Base-by-base conservation (phyloP, 1,139 yeast genomes). In the Debaryomyces udenii region DNA sequence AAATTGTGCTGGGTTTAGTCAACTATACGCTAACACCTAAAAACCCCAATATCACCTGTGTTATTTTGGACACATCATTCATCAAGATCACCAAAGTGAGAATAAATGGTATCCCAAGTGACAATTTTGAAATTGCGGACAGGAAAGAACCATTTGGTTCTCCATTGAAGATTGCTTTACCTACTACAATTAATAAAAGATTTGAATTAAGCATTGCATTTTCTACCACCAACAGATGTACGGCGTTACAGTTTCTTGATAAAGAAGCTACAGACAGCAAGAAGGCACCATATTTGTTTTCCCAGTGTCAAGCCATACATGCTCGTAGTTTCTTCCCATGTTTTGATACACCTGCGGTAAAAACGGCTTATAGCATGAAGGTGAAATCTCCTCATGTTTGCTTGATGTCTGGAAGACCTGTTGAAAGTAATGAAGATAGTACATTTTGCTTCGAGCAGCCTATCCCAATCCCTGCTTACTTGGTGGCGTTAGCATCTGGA, bases 241-340 rank as follows among this genome's bases (percentile, higher is more conserved):
- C 74, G 1, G 74, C 75, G 2, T 53, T 70, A 35, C 74, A 70
- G 46, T 70, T 69, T 40, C 62, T 70, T 29, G 40, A 38, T 6
- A 26, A 27, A 11, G 37, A 32, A 26, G 36, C 40, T 4, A 38
- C 40, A 14, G 58, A 64, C 28, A 72, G 73, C 13, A 69, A 67
- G 38, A 60, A 64, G 4, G 68, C 68, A 4, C 70, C 71, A 6
- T 70, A 65, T 43, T 53, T 70, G 37, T 70, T 70, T 46, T 68
- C 74, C 1, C 76, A 70, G 49, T 68, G 76, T 51, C 71, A 70
- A 51, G 66, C 74, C 11, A 68, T 69, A 33, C 76, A 70, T 48
- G 75, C 75, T 11, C 51, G 76, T 39, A 63, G 70, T 34, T 55
- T 70, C 48, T 68, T 68, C 45, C 76, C 76, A 3, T 67, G 75